Evolutionary conservation across 2,329 filamentous ascomycete genomes (phyloP), one percentile per base, ranked within the genome.

Genomic region (Thyridium curvatum): DNA sequence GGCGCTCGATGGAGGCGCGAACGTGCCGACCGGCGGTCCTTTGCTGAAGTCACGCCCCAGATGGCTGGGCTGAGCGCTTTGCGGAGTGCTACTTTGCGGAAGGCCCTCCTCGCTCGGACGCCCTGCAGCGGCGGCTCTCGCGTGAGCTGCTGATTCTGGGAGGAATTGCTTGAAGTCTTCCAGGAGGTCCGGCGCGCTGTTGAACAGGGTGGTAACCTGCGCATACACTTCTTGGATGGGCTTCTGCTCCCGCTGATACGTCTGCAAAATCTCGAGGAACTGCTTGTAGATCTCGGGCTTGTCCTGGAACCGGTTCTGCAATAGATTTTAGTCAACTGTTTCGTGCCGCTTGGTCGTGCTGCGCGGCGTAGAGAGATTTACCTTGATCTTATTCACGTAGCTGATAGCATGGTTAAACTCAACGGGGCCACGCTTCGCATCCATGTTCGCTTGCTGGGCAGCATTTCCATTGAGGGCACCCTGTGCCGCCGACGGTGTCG

Each of bases 301-400:
- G 54, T 90, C 84, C 52, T 94, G 84, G 64, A 97, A 98, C 33
- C 93, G 91, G 58, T 97, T 98, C 88, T 95, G 55, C 40, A 21
- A 44, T 41, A 34, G 34, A 35, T 37, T 6, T 26, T 6, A 26
- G 21, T 10, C 21, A n/a, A 6, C 21, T 32, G 8, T 32, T 32
- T 13, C 12, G 8, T 13, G 5, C 18, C 32, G n/a, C n/a, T n/a
- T n/a, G n/a, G n/a, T n/a, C n/a, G n/a, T n/a, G 10, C 21, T 30
- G n/a, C 30, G 14, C 17, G 6, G n/a, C 30, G 14, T 16, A 5
- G 8, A 14, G 8, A 8, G 4, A 52, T 75, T 60, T 66, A 93
- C 90, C 82, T 98, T 98, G 54, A 98, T 98, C 67, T 98, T 98
- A 59, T 98, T 98, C 39, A 98, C 93, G 55, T 98, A 98, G 60